Evolutionary conservation across 2,329 filamentous ascomycete genomes (phyloP).

Genomic region (Akanthomyces lecanii): DNA sequence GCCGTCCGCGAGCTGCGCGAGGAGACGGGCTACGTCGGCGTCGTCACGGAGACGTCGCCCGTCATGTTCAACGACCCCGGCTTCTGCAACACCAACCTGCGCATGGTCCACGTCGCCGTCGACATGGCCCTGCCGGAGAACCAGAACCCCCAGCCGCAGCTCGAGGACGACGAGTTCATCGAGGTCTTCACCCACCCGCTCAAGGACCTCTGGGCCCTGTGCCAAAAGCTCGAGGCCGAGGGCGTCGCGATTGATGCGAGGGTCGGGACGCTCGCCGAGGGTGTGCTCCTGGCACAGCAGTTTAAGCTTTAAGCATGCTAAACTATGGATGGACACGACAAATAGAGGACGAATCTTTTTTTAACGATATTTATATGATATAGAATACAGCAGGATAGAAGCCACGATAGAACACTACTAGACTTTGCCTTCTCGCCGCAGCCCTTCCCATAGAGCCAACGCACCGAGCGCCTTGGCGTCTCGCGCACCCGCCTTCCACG

Average conservation of each 20-base stretch:
- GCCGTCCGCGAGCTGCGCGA: slow-evolving; percentile 62
- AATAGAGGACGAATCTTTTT: background rate
- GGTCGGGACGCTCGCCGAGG: slow-evolving; percentile 73
- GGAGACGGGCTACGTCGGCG: slow-evolving; percentile 62
- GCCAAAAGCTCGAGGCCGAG: slow-evolving; percentile 61
- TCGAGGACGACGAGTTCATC: slow-evolving; percentile 80
- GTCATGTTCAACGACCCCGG: slow-evolving; percentile 65
- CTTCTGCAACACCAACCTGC: slow-evolving; percentile 63
- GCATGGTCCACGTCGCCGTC: slow-evolving; percentile 68
- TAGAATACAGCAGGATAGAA: background rate
- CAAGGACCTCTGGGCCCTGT: slow-evolving; percentile 59
- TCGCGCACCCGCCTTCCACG: slow-evolving; percentile 54
- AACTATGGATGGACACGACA: too few relatives aligned
- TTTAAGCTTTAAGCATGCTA: slow-evolving; percentile 36
- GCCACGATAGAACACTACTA: slow-evolving; percentile 20
- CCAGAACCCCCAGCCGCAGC: slow-evolving; percentile 60
- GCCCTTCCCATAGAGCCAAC: slow-evolving; percentile 54
- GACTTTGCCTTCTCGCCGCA: slow-evolving; percentile 45
- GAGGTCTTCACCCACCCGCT: slow-evolving; percentile 70
- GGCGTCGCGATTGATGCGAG: slow-evolving; percentile 77
- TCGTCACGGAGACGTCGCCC: slow-evolving; percentile 52
- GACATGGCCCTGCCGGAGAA: slow-evolving; percentile 68
- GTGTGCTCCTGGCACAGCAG: slow-evolving; percentile 66
- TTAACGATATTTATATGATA: background rate
- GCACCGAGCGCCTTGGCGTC: slow-evolving; percentile 59